Base-by-base conservation (phyloP, 1,284 basidiomycete genomes). In the Phenoliferia sp. region DNA sequence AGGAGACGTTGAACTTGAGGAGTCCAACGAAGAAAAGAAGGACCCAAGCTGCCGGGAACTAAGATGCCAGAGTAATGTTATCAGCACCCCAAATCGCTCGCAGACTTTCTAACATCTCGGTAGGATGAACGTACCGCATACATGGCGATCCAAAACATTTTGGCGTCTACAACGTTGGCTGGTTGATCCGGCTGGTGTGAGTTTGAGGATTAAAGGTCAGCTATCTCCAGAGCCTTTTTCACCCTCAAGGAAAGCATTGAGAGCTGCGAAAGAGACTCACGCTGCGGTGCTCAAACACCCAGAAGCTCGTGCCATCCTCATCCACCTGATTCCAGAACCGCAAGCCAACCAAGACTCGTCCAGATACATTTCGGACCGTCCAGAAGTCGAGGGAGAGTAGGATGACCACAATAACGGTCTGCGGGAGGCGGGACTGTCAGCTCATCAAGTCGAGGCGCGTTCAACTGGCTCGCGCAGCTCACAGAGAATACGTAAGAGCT, bases 271-370 rank as follows among this genome's bases (percentile, higher is more conserved):
- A 33, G 32, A 26, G 48, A 62, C 69, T 55, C 33, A 74, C 73
- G 62, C 67, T 72, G 3, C 71, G 69, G 29, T 64, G 90, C 81
- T 95, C 93, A 75, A 96, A 96, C 3, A 96, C 93, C 93, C 93
- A 96, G 72, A 88, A 92, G 77, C 89, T 92, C 77, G 94, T 92
- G 2, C 94, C 94, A 74, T 96, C 92, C 64, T 95, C 93, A 75
- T 96, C 92, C 17, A 97, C 92, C 80, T 96, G 93, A 78, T 96
- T 97, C 94, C 94, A 97, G 77, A 94, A 97, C 65, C 94, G 84
- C 71, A 97, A 81, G 16, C 94, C 94, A 15, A 96, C 94, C 16
- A 97, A 82, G 15, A 89, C 92, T 69, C 94, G 83, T 2, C 94
- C 94, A 1, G 93, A 87, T 29, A 97, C 91, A 76, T 97, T 97